Base-by-base conservation (phyloP, 495 filamentous ascomycete genomes). In the Penicillium pancosmium region DNA sequence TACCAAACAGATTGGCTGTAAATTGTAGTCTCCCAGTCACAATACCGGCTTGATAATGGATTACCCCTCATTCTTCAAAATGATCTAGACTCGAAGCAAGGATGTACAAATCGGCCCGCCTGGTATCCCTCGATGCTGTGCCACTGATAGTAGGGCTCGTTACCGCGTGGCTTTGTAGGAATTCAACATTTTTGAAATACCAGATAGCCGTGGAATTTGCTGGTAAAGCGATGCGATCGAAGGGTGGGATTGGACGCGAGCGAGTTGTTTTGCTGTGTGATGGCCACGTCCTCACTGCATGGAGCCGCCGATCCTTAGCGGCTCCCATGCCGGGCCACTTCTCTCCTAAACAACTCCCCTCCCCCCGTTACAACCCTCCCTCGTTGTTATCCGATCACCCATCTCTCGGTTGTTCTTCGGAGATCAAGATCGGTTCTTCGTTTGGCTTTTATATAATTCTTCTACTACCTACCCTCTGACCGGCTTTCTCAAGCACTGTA, bases 401-500 rank as follows among this genome's bases (percentile, higher is more conserved):
- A 35, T 55, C 46, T 27, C 51, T 36, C 19, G 21, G 36, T 51
- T 43, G 11, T 41, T 53, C 6, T 53, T 53, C 27, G 35, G 35
- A 53, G 19, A 33, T 51, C 27, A 36, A 53, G 8, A 9, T 8
- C 16, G n/a, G 13, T 18, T 52, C 31, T 19, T 35, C 11, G 40
- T 50, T 46, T n/a, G 49, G 12, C 46, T 50, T 44, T 16, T 23
- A 40, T 16, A 16, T 55, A 33, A 11, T 31, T 35, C 23, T 46
- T 18, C 47, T 48, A 21, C 31, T 21, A n/a, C 19, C 47, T 23
- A 27, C 33, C 51, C 19, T 53, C 19, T 53, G 51, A 53, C 51
- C 49, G 49, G 27, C 47, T 52, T 15, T 46, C 33, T 38, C 40
- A 53, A 73, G 73, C 74, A 76, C 74, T 78, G 73, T 70, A 57